A percentile compares a stretch with the other conserved stretches of the same genome.
phyloP scores from a whole-genome alignment of 2,329 filamentous ascomycete genomes.

The Parafenestella ontariensis region DNA sequence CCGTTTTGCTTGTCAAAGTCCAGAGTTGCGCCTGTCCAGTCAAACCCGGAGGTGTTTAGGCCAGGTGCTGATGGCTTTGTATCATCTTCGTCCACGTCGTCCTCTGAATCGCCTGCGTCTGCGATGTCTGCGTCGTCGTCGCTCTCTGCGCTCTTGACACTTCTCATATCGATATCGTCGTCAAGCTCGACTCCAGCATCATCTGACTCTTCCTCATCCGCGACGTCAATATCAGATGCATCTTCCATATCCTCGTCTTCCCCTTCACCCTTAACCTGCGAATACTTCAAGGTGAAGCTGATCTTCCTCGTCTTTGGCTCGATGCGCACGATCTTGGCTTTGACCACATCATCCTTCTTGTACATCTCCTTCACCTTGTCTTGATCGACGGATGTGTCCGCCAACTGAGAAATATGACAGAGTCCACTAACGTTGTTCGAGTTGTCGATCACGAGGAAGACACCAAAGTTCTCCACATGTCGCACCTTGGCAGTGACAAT shows the following conservation, averaged over 20 bases:
- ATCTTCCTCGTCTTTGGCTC: conserved; percentile 78
- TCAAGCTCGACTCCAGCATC: conserved; percentile 50
- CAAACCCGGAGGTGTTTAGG: conserved; percentile 78
- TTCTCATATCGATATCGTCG: conserved; percentile 54
- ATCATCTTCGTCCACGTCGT: conserved; percentile 31
- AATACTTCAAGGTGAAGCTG: conserved; percentile 90
- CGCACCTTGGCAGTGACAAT: conserved; percentile 87
- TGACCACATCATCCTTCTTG: conserved; percentile 88
- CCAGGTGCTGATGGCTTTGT: conserved; percentile 52
- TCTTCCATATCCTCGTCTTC: conserved; percentile 51
- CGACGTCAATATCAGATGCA: conserved; percentile 38
- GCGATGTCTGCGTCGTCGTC: conserved; percentile 47
- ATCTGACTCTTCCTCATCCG: conserved; percentile 45
- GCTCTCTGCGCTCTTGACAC: conserved; percentile 49
- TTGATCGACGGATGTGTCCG: conserved; percentile 80
- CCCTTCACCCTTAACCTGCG: conserved; percentile 74
- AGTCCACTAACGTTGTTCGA: conserved; percentile 90
- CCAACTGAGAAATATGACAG: conserved; percentile 91
- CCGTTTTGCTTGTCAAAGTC: conserved; percentile 61
- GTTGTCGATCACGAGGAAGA: conserved; percentile 88
- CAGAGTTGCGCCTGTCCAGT: conserved; percentile 77
- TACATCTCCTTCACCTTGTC: conserved; percentile 91
- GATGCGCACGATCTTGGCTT: conserved; percentile 84
- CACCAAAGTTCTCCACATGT: conserved; percentile 93
- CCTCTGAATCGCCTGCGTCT: conserved; percentile 44